Evolutionary conservation across 805 yeast species (phyloP), one percentile per base, ranked within the genome.

Genomic region (Komagataella ulmi): DNA sequence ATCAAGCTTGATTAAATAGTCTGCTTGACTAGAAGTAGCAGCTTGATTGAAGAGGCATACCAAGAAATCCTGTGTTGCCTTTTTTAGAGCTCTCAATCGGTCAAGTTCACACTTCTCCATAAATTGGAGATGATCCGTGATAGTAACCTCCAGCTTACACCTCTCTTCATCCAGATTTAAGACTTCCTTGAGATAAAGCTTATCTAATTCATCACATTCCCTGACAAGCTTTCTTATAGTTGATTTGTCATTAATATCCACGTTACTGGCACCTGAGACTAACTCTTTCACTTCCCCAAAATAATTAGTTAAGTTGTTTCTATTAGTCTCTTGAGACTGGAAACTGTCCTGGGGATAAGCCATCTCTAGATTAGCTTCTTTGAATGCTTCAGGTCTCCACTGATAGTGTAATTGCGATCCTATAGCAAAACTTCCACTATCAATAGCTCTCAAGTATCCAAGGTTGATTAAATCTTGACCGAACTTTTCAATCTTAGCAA

Each of bases 51-150:
- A 74, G 43, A 85, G 71, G 2, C 84, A 73, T 0, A 88, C 79
- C 19, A 85, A 68, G 57, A 85, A 85, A 62, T 87, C 95, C 50
- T 79, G 72, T 8, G 85, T 76, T 1, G 82, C 90, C 54, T 85
- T 83, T 63, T 87, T 86, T 54, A 88, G 68, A 0, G 93, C 93
- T 56, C 75, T 74, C 54, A 85, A 70, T 56, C 96, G 75, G 65
- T 88, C 95, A 43, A 77, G 64, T 66, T 88, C 96, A 67, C 93
- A 87, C 58, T 81, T 77, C 62, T 87, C 91, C 86, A 88, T 80
- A 62, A 83, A 86, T 19, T 81, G 66, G 50, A 83, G 69, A 60
- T 85, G 90, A 57, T 83, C 90, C 63, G 83, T 75, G 52, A 84
- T 72, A 40, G 76, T 62, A 59, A 85, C 91, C 64, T 88, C 96